A percentile compares a stretch with the other conserved stretches of the same genome.
Conservation (phyloP, 2,329 filamentous ascomycete species). For the Huntiella moniliformis region DNA sequence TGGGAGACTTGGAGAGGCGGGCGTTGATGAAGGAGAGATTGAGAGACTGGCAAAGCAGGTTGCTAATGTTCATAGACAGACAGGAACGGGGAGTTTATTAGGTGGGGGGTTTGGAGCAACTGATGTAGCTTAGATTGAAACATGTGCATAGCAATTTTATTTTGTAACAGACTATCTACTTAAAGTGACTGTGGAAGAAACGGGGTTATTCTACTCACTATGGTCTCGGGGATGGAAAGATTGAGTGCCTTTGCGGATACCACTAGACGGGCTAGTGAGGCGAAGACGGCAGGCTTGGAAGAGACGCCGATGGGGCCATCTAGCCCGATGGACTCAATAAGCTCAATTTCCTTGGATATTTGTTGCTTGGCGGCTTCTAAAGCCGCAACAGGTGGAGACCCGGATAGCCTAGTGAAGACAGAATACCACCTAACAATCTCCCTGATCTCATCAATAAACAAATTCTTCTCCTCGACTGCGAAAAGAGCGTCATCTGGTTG, state of each 20-base stretch:
- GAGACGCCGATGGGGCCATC: slow-evolving; percentile 59
- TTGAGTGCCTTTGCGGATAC: no score
- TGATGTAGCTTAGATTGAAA: no score
- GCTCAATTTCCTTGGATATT: slow-evolving; percentile 6
- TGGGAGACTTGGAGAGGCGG: slow-evolving; percentile 30
- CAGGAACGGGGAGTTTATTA: not conserved
- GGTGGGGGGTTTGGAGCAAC: no score
- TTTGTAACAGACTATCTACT: no score
- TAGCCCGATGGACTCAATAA: slow-evolving; percentile 27
- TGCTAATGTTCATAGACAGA: not conserved
- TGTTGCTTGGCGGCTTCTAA: slow-evolving; percentile 10
- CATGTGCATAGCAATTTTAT: no score
- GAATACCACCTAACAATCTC: slow-evolving; percentile 53
- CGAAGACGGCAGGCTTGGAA: slow-evolving; percentile 48
- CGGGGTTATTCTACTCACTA: no score
- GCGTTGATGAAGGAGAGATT: slow-evolving; percentile 12
- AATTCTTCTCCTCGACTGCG: slow-evolving; percentile 75
- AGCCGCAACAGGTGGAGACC: slow-evolving; percentile 12
- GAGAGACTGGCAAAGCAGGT: not conserved
- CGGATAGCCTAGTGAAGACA: slow-evolving; percentile 23
- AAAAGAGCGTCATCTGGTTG: slow-evolving; percentile 54
- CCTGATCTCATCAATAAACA: slow-evolving; percentile 70
- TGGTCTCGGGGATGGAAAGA: no score
- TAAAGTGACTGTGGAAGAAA: no score
- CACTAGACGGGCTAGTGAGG: slow-evolving; percentile 25